Percentiles rank a stretch among this genome's conserved stretches.
phyloP scores from a whole-genome alignment of 345 rosid genomes.

The Toxicodendron radicans region DNA sequence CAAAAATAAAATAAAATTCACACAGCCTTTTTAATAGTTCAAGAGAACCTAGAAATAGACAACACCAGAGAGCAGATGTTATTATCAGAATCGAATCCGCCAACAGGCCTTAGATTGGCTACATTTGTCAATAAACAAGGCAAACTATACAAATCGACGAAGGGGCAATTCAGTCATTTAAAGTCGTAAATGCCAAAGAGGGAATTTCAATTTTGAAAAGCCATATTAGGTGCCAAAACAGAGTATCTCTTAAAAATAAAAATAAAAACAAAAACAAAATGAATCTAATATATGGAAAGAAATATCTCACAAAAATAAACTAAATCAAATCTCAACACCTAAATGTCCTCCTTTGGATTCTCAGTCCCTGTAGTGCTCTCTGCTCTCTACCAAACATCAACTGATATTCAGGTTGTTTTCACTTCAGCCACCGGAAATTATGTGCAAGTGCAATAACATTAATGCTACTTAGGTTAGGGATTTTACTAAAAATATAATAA shows the following conservation, averaged over 20 bases:
- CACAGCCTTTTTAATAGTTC: neutral
- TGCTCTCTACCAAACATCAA: neutral
- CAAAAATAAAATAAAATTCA: neutral
- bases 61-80: neutral
- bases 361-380: neutral
- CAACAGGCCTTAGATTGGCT: neutral
- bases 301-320: neutral
- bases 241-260: neutral
- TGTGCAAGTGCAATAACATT: too few species aligned
- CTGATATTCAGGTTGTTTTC: too few species aligned
- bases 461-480: neutral
- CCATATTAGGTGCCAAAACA: neutral
- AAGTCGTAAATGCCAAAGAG: neutral
- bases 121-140: neutral
- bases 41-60: neutral
- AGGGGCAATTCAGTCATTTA: conserved; percentile 10
- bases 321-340: neutral
- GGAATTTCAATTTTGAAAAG: conserved; percentile 10
- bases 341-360: neutral
- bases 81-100: neutral
- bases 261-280: neutral
- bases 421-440: too few species aligned
- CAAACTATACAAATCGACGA: too few species aligned
- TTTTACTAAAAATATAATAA: neutral
- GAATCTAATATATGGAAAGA: neutral